Base-by-base conservation (phyloP, 2,329 filamentous ascomycete genomes). In the Coniochaeta sp. region DNA sequence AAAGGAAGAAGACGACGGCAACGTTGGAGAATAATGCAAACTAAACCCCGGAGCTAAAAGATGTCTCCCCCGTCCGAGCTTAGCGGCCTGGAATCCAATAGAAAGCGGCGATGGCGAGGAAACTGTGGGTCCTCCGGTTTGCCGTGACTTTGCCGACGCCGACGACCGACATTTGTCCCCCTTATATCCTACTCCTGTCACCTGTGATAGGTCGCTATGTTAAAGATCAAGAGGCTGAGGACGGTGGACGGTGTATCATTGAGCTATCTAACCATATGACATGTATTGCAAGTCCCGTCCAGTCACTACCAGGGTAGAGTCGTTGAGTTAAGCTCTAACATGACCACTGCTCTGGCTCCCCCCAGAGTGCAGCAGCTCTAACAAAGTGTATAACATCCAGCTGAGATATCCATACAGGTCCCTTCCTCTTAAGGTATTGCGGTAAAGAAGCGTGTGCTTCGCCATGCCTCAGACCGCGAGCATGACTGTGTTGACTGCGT, bases 11-110 rank as follows among this genome's bases (percentile, higher is more conserved):
- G 24, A 2, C 22, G 24, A 47, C 12, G 22, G 42, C 42, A 52
- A 52, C n/a, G 47, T 52, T 52, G 24, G 47, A 52, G 47, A 52
- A n/a, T n/a, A 52, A 52, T 52, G 47, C 22, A 52, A 52, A n/a
- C 34, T 10, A n/a, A n/a, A n/a, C 44, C 44, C 47, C 47, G 47
- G 47, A 52, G 47, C 47, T 52, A 52, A 52, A 9, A 14, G 6
- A 17, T 12, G 47, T 14, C 26, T 30, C 19, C 32, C 38, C 26
- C 14, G 22, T 52, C 47, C 47, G 26, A 52, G 47, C 47, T 52
- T 52, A 14, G 47, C 7, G 16, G 26, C 47, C 47, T 52, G 47
- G 47, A 52, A 52, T 52, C 47, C 47, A 52, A 52, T 52, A 52
- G 47, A 52, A 52, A 52, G 47, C 47, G 47, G 47, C 26, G 30